phyloP scores from a whole-genome alignment of 441 rosid genomes.

The Metrosideros polymorpha region DNA sequence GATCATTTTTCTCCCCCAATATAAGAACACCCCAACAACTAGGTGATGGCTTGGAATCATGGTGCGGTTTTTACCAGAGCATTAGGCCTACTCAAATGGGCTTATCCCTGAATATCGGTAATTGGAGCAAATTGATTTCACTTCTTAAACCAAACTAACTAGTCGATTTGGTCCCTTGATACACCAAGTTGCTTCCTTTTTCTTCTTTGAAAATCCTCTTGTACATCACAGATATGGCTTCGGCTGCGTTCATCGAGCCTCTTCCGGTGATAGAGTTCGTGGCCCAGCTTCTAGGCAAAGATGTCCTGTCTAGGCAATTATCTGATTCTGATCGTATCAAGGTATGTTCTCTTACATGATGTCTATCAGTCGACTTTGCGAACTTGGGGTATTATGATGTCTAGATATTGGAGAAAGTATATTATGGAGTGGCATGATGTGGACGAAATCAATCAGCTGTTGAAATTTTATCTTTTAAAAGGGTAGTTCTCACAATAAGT shows the following conservation, averaged over 20 bases:
- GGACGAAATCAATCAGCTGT: not conserved
- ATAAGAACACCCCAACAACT: slow-evolving; percentile 68
- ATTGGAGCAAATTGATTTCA: not conserved
- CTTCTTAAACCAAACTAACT: not conserved
- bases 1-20: slow-evolving; percentile 90
- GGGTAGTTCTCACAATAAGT: not conserved
- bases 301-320: slow-evolving; percentile 66
- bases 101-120: slow-evolving; percentile 88
- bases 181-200: not conserved
- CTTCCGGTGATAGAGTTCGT: slow-evolving; percentile 93
- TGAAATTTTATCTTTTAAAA: not conserved
- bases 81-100: slow-evolving; percentile 99
- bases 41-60: slow-evolving; percentile 95
- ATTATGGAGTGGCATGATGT: not conserved
- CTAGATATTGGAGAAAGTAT: not conserved
- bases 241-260: slow-evolving; percentile 98
- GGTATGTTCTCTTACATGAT: slow-evolving; percentile 28
- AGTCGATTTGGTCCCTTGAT: not conserved
- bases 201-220: not conserved
- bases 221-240: slow-evolving; percentile 67
- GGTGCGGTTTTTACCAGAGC: slow-evolving; percentile 98
- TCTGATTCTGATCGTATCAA: slow-evolving; percentile 95
- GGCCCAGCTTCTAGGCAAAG: slow-evolving; percentile 85
- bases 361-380: not conserved
- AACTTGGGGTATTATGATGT: not conserved